These are phyloP conservation scores for Pestalotiopsis sp. DNA, from an alignment of 2,329 filamentous ascomycete species.

Conservation along the genomic window DNA sequence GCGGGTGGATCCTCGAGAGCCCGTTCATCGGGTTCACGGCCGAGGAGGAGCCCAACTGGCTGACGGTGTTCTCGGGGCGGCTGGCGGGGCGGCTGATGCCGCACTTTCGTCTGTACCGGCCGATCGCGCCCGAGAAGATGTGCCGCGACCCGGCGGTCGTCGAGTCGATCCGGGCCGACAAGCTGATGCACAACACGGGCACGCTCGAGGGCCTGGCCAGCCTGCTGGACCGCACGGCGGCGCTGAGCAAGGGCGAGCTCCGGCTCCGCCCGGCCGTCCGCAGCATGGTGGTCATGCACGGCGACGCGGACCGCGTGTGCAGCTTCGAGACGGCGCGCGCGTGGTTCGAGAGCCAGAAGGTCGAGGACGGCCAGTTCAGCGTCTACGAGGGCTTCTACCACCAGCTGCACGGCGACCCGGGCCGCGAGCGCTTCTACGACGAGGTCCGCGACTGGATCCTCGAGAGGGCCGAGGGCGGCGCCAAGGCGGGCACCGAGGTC, in stretches of 20 bases:
- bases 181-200: constrained; percentile 77
- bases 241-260: constrained; percentile 57
- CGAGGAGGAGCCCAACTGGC: constrained; percentile 58
- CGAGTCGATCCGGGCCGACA: constrained; percentile 62
- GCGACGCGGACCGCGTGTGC: constrained; percentile 70
- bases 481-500: constrained; percentile 2
- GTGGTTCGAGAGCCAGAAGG: constrained; percentile 58
- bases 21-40: constrained; percentile 76
- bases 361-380: constrained; percentile 70
- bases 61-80: constrained; percentile 67
- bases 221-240: constrained; percentile 72
- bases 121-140: constrained; percentile 63
- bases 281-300: constrained; percentile 73
- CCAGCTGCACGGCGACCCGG: constrained; percentile 65
- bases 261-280: constrained; percentile 54
- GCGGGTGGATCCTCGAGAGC: constrained; percentile 74
- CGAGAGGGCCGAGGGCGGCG: constrained; percentile 31
- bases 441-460: constrained; percentile 70
- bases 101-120: constrained; percentile 63
- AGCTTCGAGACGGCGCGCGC: constrained; percentile 64
- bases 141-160: constrained; percentile 67
- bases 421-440: constrained; percentile 52
- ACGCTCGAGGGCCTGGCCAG: constrained; percentile 79
- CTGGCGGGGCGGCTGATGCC: constrained; percentile 70
- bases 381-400: constrained; percentile 79